Percentiles rank a stretch among this genome's conserved stretches.
Evolutionary conservation across 176 grass and related monocot genomes (phyloP).

Genomic region (Puya raimondii): DNA sequence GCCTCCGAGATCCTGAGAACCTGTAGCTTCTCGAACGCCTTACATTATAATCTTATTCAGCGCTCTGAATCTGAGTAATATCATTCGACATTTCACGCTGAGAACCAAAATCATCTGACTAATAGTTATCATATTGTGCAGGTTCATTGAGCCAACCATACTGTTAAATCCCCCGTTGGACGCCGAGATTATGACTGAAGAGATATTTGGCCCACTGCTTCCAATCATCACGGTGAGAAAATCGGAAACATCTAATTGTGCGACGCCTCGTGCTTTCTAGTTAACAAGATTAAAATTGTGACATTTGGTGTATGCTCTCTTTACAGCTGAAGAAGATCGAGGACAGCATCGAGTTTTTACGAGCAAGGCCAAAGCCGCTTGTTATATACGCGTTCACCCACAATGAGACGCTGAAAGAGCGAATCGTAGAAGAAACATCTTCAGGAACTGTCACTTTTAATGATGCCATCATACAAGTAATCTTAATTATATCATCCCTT

Average conservation of each 20-base stretch:
- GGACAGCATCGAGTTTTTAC: slow-evolving; percentile 68
- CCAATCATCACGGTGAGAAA: slow-evolving; percentile 74
- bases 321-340: slow-evolving; percentile 76
- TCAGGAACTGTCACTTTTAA: slow-evolving; percentile 76
- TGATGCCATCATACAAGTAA: slow-evolving; percentile 67
- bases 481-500: background rate
- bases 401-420: slow-evolving; percentile 29
- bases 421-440: slow-evolving; percentile 66
- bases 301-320: background rate
- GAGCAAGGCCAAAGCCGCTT: slow-evolving; percentile 54
- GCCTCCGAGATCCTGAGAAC: slow-evolving; percentile 43
- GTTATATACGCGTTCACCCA: slow-evolving; percentile 78
- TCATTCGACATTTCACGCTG: background rate
- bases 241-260: background rate
- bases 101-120: background rate
- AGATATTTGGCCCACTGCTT: slow-evolving; percentile 91
- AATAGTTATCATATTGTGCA: background rate
- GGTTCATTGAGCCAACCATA: slow-evolving; percentile 87
- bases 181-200: slow-evolving; percentile 80
- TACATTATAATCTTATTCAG: background rate
- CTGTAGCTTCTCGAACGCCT: slow-evolving; percentile 28
- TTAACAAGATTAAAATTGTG: slow-evolving; percentile 5
- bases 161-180: slow-evolving; percentile 80
- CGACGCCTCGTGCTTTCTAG: background rate
- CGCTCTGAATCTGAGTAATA: background rate